Conservation (phyloP, 2,329 filamentous ascomycete species). For the Alternaria ethzedia region DNA sequence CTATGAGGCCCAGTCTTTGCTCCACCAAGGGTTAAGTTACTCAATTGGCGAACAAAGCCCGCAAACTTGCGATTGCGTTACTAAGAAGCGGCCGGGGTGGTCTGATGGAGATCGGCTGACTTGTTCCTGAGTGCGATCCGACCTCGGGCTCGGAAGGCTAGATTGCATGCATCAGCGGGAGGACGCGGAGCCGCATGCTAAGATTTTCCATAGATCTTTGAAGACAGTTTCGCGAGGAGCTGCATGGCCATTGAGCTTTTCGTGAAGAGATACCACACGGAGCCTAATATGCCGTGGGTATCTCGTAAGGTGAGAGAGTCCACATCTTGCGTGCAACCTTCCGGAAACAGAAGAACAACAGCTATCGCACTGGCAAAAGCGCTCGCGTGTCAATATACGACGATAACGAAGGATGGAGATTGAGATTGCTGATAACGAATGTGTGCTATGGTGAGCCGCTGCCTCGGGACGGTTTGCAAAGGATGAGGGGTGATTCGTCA, state of each 20-base stretch:
- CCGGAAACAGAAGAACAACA: neutral
- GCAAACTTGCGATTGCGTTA: conserved; percentile 3
- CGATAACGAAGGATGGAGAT: neutral
- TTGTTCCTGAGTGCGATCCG: conserved; percentile 14
- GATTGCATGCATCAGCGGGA: conserved; percentile 5
- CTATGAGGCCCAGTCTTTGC: conserved; percentile 11
- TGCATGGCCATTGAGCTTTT: neutral
- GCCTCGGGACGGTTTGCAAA: neutral
- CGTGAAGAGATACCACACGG: neutral
- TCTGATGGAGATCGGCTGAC: conserved; percentile 24
- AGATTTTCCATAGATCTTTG: neutral
- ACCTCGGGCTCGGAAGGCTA: conserved; percentile 5
- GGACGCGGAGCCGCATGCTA: conserved; percentile 5
- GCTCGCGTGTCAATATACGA: neutral
- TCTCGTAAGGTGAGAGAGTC: neutral
- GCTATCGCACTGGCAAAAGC: neutral
- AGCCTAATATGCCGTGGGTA: neutral
- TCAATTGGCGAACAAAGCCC: conserved; percentile 20
- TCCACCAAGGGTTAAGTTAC: conserved; percentile 18
- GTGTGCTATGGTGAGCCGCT: neutral
- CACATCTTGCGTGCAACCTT: neutral
- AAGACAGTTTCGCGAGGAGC: neutral
- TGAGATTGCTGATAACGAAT: neutral
- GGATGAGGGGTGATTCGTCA: neutral
- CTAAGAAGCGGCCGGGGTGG: conserved; percentile 4